Conservation (phyloP, 2,329 filamentous ascomycete genomes). For the Diaporthe batatas region DNA sequence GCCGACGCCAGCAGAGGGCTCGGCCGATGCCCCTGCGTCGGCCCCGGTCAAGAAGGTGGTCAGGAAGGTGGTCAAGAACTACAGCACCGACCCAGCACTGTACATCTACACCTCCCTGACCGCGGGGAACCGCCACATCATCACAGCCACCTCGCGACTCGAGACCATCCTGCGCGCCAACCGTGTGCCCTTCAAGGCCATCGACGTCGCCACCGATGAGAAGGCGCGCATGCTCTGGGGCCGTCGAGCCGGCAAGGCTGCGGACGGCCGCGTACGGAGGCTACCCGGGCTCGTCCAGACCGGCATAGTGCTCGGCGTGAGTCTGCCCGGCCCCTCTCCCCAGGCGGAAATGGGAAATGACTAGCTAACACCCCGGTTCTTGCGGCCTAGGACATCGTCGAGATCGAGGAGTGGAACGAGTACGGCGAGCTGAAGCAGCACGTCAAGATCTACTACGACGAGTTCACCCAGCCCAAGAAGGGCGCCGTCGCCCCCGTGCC, state of each 20-base stretch:
- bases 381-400: slow-evolving; percentile 80
- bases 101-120: slow-evolving; percentile 98
- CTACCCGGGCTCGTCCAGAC: slow-evolving; percentile 90
- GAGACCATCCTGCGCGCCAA: slow-evolving; percentile 97
- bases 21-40: slow-evolving; percentile 10
- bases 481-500: slow-evolving; percentile 63
- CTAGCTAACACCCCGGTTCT: background rate
- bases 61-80: slow-evolving; percentile 45
- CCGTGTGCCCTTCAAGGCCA: slow-evolving; percentile 90
- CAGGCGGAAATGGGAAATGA: too few relatives aligned
- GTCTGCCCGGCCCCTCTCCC: slow-evolving; percentile 52
- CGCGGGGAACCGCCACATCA: slow-evolving; percentile 93
- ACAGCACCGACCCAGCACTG: slow-evolving; percentile 76
- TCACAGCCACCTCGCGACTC: slow-evolving; percentile 94
- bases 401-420: slow-evolving; percentile 99
- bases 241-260: slow-evolving; percentile 81
- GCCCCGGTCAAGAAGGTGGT: slow-evolving; percentile 34
- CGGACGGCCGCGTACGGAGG: slow-evolving; percentile 74
- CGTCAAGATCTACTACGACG: slow-evolving; percentile 77
- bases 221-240: slow-evolving; percentile 91
- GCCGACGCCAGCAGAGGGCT: background rate
- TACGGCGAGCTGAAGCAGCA: slow-evolving; percentile 94
- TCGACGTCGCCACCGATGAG: slow-evolving; percentile 92
- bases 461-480: slow-evolving; percentile 70
- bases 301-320: slow-evolving; percentile 85